A percentile compares a stretch with the other conserved stretches of the same genome.
Evolutionary conservation across 257 asterid genomes (phyloP).

Genomic region (Coffea eugenioides): DNA sequence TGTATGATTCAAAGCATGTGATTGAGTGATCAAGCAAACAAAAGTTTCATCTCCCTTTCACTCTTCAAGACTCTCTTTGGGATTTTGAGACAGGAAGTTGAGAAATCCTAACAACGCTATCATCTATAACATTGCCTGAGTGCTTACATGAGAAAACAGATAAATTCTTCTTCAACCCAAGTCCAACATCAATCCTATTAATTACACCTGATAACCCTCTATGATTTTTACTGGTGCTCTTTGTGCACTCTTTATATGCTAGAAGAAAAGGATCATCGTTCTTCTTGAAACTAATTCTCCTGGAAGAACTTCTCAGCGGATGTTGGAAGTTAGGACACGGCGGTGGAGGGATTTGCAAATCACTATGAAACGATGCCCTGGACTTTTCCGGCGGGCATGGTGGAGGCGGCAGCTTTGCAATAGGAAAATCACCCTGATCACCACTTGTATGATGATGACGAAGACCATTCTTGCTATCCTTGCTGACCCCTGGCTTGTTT

Average conservation of each 20-base stretch:
- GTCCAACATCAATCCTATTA: conserved; percentile 20
- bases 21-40: not conserved
- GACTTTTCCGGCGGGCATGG: conserved; percentile 37
- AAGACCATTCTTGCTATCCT: conserved; percentile 24
- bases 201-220: conserved; percentile 14
- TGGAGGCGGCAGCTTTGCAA: conserved; percentile 49
- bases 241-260: conserved; percentile 69
- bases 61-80: conserved; percentile 13
- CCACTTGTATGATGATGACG: not conserved
- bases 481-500: conserved; percentile 57
- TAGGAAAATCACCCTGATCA: not conserved
- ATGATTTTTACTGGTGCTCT: conserved; percentile 33
- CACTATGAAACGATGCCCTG: conserved; percentile 28
- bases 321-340: conserved; percentile 49
- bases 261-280: conserved; percentile 65
- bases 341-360: conserved; percentile 38
- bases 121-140: conserved; percentile 37
- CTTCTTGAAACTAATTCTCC: conserved; percentile 34
- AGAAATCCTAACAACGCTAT: conserved; percentile 39
- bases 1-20: not conserved
- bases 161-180: conserved; percentile 46
- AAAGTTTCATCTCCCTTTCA: not conserved
- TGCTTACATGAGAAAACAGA: conserved; percentile 55
- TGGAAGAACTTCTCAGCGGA: conserved; percentile 26
- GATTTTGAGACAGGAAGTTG: conserved; percentile 52